phyloP scores from a whole-genome alignment of 192 early-diverging fungal genomes.

The Coemansia sp. region DNA sequence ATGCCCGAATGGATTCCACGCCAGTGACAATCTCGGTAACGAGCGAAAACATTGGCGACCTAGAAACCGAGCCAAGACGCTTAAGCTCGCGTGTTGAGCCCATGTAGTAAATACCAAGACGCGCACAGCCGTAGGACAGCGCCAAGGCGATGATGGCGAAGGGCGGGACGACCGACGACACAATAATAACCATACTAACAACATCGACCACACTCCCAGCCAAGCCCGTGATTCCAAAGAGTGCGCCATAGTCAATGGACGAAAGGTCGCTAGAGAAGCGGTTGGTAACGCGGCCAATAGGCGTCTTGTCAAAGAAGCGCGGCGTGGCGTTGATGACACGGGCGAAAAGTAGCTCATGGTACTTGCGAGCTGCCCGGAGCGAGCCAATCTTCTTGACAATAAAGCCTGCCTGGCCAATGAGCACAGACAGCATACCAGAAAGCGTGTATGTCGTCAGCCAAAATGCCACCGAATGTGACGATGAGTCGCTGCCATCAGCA shows the following conservation, averaged over 20 bases:
- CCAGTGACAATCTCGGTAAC: conserved; percentile 74
- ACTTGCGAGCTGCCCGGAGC: conserved; percentile 29
- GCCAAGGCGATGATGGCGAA: conserved; percentile 70
- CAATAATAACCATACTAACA: conserved; percentile 58
- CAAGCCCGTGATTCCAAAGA: conserved; percentile 51
- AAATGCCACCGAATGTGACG: conserved; percentile 42
- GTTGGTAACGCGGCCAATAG: conserved; percentile 85
- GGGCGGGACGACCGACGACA: conserved; percentile 64
- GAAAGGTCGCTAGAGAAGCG: conserved; percentile 87
- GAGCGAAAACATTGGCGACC: conserved; percentile 71
- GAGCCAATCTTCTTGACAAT: conserved; percentile 49
- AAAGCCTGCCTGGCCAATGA: background rate
- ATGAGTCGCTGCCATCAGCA: background rate
- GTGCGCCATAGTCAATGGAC: conserved; percentile 67
- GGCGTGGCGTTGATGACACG: conserved; percentile 69
- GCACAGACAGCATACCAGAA: conserved; percentile 46
- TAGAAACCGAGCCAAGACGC: conserved; percentile 72
- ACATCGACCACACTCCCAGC: conserved; percentile 55
- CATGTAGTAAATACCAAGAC: conserved; percentile 68
- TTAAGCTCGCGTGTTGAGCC: conserved; percentile 78
- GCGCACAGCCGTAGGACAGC: conserved; percentile 61
- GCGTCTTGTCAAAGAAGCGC: conserved; percentile 89
- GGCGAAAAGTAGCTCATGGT: conserved; percentile 50
- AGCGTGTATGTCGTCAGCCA: conserved; percentile 65
- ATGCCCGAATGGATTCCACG: conserved; percentile 75